Evolutionary conservation across 169 alveolate genomes (phyloP), one percentile per base, ranked within the genome.

Genomic region (Eimeria praecox): DNA sequence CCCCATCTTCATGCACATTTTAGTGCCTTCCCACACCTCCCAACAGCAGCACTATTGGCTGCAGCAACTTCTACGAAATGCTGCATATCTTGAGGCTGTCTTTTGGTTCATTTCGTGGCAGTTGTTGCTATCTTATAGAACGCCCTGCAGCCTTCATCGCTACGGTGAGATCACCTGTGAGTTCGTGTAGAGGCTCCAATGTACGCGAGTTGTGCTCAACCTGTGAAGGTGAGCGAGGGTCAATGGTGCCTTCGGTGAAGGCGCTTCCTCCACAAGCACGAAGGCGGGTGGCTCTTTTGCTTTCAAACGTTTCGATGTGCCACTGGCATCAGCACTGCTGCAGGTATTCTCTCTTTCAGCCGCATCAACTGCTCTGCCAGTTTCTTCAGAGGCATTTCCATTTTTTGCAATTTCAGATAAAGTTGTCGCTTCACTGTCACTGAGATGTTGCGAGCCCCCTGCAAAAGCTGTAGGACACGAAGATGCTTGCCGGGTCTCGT

Each of bases 121-220:
- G n/a, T n/a, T n/a, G n/a, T n/a, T n/a, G n/a, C n/a, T n/a, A 22
- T 18, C 69, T 12, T 22, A 64, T 66, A 33, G 33, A 2, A 30
- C 78, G 8, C 46, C 46, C 10, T 66, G 44, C 27, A 9, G 35
- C 8, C 27, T 5, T 10, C 78, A 66, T 66, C 22, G 8, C 44
- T 66, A 3, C 20, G 35, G 46, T 71, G 10, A 18, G 4, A 5
- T 35, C 27, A 86, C 93, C 93, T 86, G 77, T 44, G 62, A 59
- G 62, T 86, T 40, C 12, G 93, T 86, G 42, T 86, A 86, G 59
- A 86, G 59, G 40, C 93, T 86, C 93, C 93, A 86, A 40, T 86
- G 93, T 40, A 49, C 62, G 77, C 93, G 93, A 22, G 2, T 54
- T 33, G 62, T 86, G 44, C 93, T 86, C 59, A 59, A 18, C 75